These are phyloP conservation scores for Globisporangium radiosum DNA, from an alignment of 352 stramenopile genomes.

Conservation along the genomic window DNA sequence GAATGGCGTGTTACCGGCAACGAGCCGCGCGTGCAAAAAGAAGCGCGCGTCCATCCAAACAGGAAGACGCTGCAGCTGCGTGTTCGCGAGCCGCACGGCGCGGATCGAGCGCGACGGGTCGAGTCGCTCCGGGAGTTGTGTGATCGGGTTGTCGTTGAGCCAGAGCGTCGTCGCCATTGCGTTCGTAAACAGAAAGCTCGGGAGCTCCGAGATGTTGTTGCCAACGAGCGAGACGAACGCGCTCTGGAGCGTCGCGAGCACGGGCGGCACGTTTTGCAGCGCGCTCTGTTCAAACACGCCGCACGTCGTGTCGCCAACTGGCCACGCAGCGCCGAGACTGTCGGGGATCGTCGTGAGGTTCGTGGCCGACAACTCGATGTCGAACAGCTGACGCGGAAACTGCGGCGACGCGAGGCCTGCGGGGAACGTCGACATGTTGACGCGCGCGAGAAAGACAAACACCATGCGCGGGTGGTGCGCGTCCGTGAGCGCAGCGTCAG, in stretches of 20 bases:
- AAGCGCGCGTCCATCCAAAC: conserved; percentile 11
- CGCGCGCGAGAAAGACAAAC: conserved; percentile 23
- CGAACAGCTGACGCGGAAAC: conserved; percentile 23
- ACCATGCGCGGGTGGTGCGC: conserved; percentile 20
- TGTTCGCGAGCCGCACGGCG: conserved; percentile 6
- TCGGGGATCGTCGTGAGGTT: conserved; percentile 28
- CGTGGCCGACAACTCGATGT: conserved; percentile 34
- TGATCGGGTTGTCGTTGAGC: conserved; percentile 19
- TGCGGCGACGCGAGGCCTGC: conserved; percentile 22
- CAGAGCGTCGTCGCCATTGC: conserved; percentile 8
- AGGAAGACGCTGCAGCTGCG: conserved; percentile 1
- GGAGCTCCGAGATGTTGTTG: conserved; percentile 13
- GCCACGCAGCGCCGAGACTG: conserved; percentile 27
- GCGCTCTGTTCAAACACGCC: conserved; percentile 18
- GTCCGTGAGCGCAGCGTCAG: conserved; percentile 19
- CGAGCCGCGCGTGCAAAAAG: not conserved
- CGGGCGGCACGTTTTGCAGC: conserved; percentile 10
- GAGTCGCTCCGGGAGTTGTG: conserved; percentile 10
- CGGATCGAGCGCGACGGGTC: conserved; percentile 8
- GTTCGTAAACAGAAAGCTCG: conserved; percentile 11
- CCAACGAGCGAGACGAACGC: conserved; percentile 20
- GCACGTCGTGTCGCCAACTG: not conserved
- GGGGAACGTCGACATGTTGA: conserved; percentile 32
- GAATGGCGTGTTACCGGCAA: conserved; percentile 7
- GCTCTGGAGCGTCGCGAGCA: conserved; percentile 13